Percentiles rank a stretch among this genome's conserved stretches.
These are phyloP conservation scores for Henckelia pumila DNA, from an alignment of 257 asterid species.

Conservation along the genomic window DNA sequence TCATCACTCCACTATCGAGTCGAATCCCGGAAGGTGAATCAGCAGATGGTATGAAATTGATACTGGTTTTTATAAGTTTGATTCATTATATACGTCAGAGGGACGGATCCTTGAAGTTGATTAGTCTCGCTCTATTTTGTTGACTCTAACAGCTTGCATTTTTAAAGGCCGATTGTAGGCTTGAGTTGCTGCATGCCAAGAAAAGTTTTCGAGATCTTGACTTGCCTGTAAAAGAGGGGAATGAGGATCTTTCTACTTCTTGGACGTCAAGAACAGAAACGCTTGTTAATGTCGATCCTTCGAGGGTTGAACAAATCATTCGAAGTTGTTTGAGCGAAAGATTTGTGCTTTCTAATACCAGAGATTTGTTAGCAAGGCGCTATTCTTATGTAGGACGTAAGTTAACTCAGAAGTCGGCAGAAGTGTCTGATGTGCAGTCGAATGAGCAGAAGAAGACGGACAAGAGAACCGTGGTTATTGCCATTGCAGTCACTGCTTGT, in stretches of 20 bases:
- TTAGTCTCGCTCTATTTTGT: not conserved
- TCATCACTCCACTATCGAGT: conserved; percentile 40
- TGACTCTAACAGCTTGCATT: not conserved
- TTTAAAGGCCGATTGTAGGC: conserved; percentile 48
- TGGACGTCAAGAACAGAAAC: conserved; percentile 30
- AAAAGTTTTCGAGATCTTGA: conserved; percentile 43
- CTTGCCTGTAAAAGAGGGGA: conserved; percentile 25
- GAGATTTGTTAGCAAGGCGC: conserved; percentile 38
- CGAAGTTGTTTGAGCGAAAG: conserved; percentile 53
- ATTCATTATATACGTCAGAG: not conserved
- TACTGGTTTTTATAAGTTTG: conserved; percentile 14
- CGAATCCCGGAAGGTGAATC: conserved; percentile 44
- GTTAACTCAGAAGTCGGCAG: conserved; percentile 44
- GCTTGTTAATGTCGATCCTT: conserved; percentile 28
- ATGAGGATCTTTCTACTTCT: conserved; percentile 24
- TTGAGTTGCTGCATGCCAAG: conserved; percentile 48
- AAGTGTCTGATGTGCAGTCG: conserved; percentile 39
- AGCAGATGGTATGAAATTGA: conserved; percentile 47
- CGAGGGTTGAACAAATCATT: conserved; percentile 51
- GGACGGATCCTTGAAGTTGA: no score
- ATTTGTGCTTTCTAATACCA: conserved; percentile 31
- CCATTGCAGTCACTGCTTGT: conserved; percentile 62
- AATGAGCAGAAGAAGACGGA: conserved; percentile 29
- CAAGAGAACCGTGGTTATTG: conserved; percentile 47
- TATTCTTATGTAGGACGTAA: conserved; percentile 46